Evolutionary conservation across 2,329 filamentous ascomycete species (phyloP).

Genomic region (Cordyceps fumosorosea): DNA sequence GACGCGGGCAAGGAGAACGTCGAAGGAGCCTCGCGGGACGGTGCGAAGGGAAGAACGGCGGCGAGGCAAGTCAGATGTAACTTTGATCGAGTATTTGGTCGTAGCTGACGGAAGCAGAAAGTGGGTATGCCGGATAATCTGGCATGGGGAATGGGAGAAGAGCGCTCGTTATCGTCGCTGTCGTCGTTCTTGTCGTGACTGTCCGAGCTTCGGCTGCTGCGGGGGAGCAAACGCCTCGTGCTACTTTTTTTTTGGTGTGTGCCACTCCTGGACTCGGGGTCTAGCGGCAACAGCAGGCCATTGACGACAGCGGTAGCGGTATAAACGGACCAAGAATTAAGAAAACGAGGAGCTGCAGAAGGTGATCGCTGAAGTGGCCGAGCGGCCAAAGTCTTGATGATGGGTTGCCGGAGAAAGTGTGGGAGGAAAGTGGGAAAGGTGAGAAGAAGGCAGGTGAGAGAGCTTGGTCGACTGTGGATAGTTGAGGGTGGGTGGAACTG

Average conservation of each 20-base stretch:
- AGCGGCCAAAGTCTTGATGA: conserved; percentile 10
- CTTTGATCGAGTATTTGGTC: neutral
- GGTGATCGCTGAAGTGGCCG: neutral
- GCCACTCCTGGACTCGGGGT: conserved; percentile 32
- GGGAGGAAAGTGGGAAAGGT: conserved; percentile 15
- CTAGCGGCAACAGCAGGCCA: conserved; percentile 51
- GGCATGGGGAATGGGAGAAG: neutral
- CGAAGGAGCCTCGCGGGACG: conserved; percentile 16
- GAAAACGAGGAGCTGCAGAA: neutral
- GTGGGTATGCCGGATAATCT: neutral
- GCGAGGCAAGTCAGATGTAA: neutral
- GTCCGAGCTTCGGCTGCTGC: conserved; percentile 11
- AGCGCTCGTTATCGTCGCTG: neutral
- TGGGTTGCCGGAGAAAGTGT: neutral
- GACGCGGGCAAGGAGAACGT: conserved; percentile 8
- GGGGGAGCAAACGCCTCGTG: conserved; percentile 6
- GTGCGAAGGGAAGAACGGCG: neutral
- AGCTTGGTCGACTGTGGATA: conserved; percentile 13
- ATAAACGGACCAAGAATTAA: neutral
- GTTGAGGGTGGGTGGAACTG: conserved; percentile 2
- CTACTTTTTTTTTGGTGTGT: conserved; percentile 19
- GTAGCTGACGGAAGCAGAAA: neutral
- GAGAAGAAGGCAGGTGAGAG: conserved; percentile 16
- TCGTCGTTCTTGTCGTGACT: neutral
- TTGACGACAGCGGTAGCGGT: neutral